These are phyloP conservation scores for Moniliophthora roreri DNA, from an alignment of 1,284 basidiomycete species.

Conservation along the genomic window DNA sequence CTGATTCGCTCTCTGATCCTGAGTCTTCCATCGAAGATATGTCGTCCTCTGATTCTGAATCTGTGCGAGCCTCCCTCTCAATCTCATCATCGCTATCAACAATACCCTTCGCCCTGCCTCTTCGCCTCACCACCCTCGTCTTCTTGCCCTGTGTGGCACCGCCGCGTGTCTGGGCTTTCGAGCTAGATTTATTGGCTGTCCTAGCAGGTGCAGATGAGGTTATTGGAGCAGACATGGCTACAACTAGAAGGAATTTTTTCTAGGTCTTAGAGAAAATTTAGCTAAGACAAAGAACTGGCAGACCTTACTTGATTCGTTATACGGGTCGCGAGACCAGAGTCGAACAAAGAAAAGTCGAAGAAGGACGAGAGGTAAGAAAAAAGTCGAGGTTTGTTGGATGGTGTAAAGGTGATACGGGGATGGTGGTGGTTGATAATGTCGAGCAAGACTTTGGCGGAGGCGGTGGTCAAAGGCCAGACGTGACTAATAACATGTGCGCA, in stretches of 20 bases:
- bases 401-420: neutral
- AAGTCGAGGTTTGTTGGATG: slow-evolving; percentile 7
- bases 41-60: slow-evolving; percentile 51
- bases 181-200: slow-evolving; percentile 25
- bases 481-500: neutral
- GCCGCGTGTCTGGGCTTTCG: slow-evolving; percentile 24
- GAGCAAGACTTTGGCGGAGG: neutral
- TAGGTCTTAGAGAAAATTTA: slow-evolving; percentile 11
- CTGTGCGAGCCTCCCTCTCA: slow-evolving; percentile 63
- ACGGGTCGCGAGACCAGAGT: slow-evolving; percentile 10
- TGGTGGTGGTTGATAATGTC: neutral
- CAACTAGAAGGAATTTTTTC: slow-evolving; percentile 20
- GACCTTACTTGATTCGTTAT: slow-evolving; percentile 32
- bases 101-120: slow-evolving; percentile 55
- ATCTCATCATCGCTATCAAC: slow-evolving; percentile 75
- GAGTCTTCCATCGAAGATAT: slow-evolving; percentile 61
- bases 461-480: slow-evolving; percentile 1
- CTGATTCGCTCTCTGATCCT: slow-evolving; percentile 63
- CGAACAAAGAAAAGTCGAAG: slow-evolving; percentile 15
- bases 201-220: slow-evolving; percentile 32
- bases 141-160: slow-evolving; percentile 29
- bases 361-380: slow-evolving; percentile 17
- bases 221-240: slow-evolving; percentile 43
- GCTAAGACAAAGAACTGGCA: slow-evolving; percentile 17
- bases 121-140: slow-evolving; percentile 39